A percentile compares a stretch with the other conserved stretches of the same genome.
Conservation (phyloP, 257 asterid genomes). For the Jacaranda mimosifolia region DNA sequence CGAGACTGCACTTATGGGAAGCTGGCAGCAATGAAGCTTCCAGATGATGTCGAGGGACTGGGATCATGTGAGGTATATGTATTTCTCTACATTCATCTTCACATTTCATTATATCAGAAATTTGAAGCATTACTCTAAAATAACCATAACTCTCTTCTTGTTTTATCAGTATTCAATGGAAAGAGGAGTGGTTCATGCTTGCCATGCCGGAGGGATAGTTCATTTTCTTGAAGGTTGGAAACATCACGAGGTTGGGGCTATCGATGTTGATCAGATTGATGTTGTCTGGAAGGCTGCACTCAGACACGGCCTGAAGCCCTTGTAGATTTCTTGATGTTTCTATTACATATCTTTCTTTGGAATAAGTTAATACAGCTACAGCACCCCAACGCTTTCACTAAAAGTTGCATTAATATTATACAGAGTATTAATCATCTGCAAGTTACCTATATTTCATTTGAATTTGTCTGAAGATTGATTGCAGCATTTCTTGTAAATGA, state of each 20-base stretch:
- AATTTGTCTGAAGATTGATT: too few species aligned
- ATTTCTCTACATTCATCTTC: too few species aligned
- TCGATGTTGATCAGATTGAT: slow-evolving; percentile 83
- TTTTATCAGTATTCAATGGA: slow-evolving; percentile 77
- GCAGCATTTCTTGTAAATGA: too few species aligned
- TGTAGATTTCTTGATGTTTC: slow-evolving; percentile 33
- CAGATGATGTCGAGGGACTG: slow-evolving; percentile 81
- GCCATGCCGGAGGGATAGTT: slow-evolving; percentile 94
- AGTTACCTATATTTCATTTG: too few species aligned
- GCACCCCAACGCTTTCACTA: too few species aligned
- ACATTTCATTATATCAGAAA: neutral
- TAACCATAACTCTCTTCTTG: neutral
- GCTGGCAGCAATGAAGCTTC: slow-evolving; percentile 88
- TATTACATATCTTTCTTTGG: too few species aligned
- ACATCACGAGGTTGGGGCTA: slow-evolving; percentile 93
- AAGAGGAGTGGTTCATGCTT: slow-evolving; percentile 93
- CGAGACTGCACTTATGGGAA: slow-evolving; percentile 90
- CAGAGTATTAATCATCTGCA: too few species aligned
- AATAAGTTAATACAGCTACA: too few species aligned
- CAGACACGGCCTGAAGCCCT: slow-evolving; percentile 77
- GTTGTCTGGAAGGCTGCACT: slow-evolving; percentile 92
- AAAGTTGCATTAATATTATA: too few species aligned
- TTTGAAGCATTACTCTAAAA: neutral
- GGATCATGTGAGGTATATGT: slow-evolving; percentile 86
- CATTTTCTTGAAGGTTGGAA: slow-evolving; percentile 92